phyloP scores from a whole-genome alignment of 2,329 filamentous ascomycete genomes.

The Epicoccum sorghinum region DNA sequence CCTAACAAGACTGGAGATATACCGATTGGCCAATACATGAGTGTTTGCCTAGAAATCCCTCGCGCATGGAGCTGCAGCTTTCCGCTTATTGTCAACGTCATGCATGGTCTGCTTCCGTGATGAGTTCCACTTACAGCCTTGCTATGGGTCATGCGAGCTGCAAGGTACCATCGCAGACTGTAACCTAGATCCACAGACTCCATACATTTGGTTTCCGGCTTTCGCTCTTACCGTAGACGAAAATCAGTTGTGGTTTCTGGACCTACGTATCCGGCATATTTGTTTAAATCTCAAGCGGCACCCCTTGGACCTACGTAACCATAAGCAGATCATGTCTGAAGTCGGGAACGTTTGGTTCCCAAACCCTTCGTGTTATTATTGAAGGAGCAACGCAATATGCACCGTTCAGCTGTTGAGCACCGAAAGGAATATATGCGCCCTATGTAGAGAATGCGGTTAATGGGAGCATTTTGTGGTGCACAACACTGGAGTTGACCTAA shows the following conservation, averaged over 20 bases:
- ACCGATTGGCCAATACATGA: conserved; percentile 30
- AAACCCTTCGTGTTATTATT: background rate
- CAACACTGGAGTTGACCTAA: conserved; percentile 18
- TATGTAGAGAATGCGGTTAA: conserved; percentile 10
- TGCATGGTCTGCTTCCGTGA: conserved; percentile 1
- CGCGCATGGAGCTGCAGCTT: background rate
- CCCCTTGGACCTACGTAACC: too few relatives aligned
- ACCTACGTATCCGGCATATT: too few relatives aligned
- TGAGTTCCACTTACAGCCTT: conserved; percentile 9
- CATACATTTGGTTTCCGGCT: background rate
- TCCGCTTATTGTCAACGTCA: conserved; percentile 10
- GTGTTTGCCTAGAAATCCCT: background rate
- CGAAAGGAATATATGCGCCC: conserved; percentile 19
- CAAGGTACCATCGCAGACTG: conserved; percentile 26
- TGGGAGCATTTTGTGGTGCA: conserved; percentile 24
- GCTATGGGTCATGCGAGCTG: conserved; percentile 23
- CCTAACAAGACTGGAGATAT: conserved; percentile 20
- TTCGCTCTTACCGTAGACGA: too few relatives aligned
- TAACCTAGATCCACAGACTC: conserved; percentile 6
- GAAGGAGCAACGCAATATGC: background rate
- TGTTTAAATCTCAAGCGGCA: too few relatives aligned
- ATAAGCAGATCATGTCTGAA: too few relatives aligned
- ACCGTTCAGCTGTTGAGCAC: conserved; percentile 14
- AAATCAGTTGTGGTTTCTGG: too few relatives aligned
- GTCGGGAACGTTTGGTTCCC: background rate